Conservation (phyloP, 75 land plant species). For the Selaginella tamariscina region DNA sequence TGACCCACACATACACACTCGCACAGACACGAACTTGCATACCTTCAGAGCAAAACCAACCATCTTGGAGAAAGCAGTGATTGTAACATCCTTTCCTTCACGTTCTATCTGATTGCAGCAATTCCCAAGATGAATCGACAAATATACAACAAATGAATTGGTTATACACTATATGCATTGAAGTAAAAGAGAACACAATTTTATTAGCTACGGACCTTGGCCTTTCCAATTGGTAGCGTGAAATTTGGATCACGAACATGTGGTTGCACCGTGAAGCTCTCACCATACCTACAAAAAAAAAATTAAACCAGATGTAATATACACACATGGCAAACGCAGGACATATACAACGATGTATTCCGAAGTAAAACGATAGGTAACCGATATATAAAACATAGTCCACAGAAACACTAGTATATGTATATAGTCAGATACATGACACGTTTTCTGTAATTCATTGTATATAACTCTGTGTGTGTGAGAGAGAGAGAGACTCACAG, state of each 20-base stretch:
- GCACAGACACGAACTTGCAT: constrained; percentile 13
- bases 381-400: too few species aligned
- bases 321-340: too few species aligned
- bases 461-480: too few species aligned
- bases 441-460: too few species aligned
- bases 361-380: too few species aligned
- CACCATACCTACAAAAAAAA: constrained; percentile 53
- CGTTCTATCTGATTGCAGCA: constrained; percentile 49
- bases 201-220: constrained; percentile 42
- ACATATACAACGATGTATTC: too few species aligned
- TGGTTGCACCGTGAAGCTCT: constrained; percentile 79
- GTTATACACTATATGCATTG: background rate
- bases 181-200: background rate
- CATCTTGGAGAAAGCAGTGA: constrained; percentile 92
- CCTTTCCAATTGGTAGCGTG: constrained; percentile 89
- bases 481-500: too few species aligned
- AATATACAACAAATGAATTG: background rate
- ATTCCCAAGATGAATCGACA: background rate
- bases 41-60: constrained; percentile 91
- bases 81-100: constrained; percentile 81
- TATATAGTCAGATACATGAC: too few species aligned
- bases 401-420: too few species aligned
- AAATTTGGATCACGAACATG: constrained; percentile 89
- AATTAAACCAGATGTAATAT: background rate
- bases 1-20: too few species aligned